Conservation (phyloP, 192 early-diverging fungal genomes). For the Coemansia sp. region DNA sequence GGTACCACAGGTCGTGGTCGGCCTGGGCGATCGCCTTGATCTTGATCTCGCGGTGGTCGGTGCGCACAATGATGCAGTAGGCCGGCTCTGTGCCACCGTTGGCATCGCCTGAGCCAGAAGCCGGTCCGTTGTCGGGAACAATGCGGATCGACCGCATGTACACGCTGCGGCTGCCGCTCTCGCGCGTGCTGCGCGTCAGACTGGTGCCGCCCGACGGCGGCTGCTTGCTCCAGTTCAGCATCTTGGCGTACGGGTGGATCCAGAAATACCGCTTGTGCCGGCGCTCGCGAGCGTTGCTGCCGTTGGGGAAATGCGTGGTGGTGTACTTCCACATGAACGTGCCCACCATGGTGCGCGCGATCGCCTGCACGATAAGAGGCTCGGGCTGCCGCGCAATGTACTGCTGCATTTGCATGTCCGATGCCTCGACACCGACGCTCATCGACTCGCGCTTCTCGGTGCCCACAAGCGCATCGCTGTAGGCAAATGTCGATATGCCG, state of each 20-base stretch:
- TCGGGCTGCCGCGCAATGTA: constrained; percentile 49
- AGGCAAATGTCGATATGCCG: not conserved
- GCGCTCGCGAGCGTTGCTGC: constrained; percentile 59
- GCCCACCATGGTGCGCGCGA: constrained; percentile 81
- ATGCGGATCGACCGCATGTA: constrained; percentile 64
- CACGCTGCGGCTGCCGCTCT: constrained; percentile 57
- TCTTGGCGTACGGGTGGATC: constrained; percentile 80
- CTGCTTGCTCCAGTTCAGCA: constrained; percentile 72
- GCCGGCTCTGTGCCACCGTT: constrained; percentile 46
- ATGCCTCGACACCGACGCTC: constrained; percentile 30
- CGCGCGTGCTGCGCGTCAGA: constrained; percentile 31
- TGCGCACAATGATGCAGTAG: constrained; percentile 67
- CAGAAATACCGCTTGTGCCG: constrained; percentile 75
- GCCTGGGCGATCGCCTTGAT: constrained; percentile 66
- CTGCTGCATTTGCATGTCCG: constrained; percentile 20
- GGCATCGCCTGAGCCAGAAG: not conserved
- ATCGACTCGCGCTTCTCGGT: constrained; percentile 20
- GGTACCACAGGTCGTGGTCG: constrained; percentile 73
- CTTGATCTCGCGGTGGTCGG: constrained; percentile 72
- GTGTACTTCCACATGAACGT: constrained; percentile 76
- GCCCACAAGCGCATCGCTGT: not conserved
- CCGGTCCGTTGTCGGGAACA: constrained; percentile 47
- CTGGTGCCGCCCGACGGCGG: constrained; percentile 55
- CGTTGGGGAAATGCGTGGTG: constrained; percentile 49
- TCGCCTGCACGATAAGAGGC: constrained; percentile 67